Conservation (phyloP, 2,329 filamentous ascomycete genomes). For the Periglandula ipomoeae region DNA sequence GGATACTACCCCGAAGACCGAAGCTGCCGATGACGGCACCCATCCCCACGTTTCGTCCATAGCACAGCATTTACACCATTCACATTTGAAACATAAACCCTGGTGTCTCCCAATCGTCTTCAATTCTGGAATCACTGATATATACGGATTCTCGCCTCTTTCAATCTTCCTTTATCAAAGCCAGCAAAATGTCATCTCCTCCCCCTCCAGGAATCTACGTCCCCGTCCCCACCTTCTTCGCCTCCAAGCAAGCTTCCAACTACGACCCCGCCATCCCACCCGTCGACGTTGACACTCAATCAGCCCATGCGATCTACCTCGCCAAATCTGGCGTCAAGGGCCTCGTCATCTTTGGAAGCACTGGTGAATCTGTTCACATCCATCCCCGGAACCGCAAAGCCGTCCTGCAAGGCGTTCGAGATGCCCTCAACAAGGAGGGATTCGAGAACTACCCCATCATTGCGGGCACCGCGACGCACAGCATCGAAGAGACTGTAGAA, state of each 20-base stretch:
- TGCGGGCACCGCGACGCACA: slow-evolving; percentile 51
- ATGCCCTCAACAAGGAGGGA: slow-evolving; percentile 44
- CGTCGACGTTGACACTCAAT: slow-evolving; percentile 49
- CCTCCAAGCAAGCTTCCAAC: slow-evolving; percentile 27
- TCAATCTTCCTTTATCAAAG: background rate
- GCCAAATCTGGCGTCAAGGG: slow-evolving; percentile 51
- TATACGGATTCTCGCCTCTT: background rate
- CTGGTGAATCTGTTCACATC: slow-evolving; percentile 55
- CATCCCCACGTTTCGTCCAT: background rate
- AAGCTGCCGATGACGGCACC: slow-evolving; percentile 3
- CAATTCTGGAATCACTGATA: too few species aligned
- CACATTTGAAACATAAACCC: background rate
- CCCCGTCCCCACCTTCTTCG: slow-evolving; percentile 57
- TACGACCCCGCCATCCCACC: slow-evolving; percentile 37
- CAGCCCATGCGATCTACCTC: slow-evolving; percentile 49
- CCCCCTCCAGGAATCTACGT: slow-evolving; percentile 49
- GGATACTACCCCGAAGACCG: slow-evolving; percentile 7
- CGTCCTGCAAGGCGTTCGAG: slow-evolving; percentile 45
- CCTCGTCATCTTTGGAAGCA: slow-evolving; percentile 53
- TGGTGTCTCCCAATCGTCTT: background rate
- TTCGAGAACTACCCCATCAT: slow-evolving; percentile 52
- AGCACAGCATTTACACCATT: too few species aligned
- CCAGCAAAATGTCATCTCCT: slow-evolving; percentile 20
- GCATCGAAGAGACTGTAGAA: slow-evolving; percentile 51
- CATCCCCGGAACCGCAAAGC: slow-evolving; percentile 45